These are phyloP conservation scores for Talaromyces sp. DNA, from an alignment of 2,329 filamentous ascomycete species.

Conservation along the genomic window DNA sequence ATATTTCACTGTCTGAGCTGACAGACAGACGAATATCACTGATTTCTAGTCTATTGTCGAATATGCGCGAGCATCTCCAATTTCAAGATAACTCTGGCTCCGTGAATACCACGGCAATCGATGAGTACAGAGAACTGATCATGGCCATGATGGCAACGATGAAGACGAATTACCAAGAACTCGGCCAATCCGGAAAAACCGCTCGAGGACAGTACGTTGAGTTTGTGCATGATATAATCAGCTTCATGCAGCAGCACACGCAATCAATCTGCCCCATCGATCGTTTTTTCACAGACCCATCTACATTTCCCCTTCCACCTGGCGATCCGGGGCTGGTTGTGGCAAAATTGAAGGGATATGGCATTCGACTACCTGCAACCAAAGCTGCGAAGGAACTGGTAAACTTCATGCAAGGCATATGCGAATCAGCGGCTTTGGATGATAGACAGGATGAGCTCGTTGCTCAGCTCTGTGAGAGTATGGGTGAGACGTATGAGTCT, in stretches of 20 bases:
- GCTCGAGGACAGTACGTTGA: constrained; percentile 55
- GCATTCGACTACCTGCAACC: constrained; percentile 49
- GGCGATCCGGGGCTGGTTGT: constrained; percentile 62
- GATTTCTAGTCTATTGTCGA: constrained; percentile 56
- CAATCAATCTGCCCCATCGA: constrained; percentile 55
- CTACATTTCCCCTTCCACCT: constrained; percentile 58
- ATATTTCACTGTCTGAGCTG: constrained; percentile 53
- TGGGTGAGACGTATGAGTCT: constrained; percentile 44
- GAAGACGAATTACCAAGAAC: constrained; percentile 59
- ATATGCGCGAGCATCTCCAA: constrained; percentile 55
- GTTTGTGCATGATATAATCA: constrained; percentile 60
- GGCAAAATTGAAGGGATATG: constrained; percentile 58
- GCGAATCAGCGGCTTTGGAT: constrained; percentile 57
- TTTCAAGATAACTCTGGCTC: constrained; percentile 29
- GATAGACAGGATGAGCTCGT: constrained; percentile 56
- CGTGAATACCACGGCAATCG: constrained; percentile 35
- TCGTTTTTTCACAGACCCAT: constrained; percentile 59
- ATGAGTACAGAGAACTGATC: constrained; percentile 52
- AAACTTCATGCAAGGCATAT: constrained; percentile 59
- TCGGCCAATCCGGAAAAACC: constrained; percentile 37
- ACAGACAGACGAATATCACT: constrained; percentile 53
- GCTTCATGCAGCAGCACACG: constrained; percentile 60
- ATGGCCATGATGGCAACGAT: constrained; percentile 59
- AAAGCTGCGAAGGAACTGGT: constrained; percentile 54
- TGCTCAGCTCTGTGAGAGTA: constrained; percentile 52